Evolutionary conservation across 176 grass and related monocot species (phyloP), one percentile per base, ranked within the genome.

Genomic region (Aegilops umbellulata): DNA sequence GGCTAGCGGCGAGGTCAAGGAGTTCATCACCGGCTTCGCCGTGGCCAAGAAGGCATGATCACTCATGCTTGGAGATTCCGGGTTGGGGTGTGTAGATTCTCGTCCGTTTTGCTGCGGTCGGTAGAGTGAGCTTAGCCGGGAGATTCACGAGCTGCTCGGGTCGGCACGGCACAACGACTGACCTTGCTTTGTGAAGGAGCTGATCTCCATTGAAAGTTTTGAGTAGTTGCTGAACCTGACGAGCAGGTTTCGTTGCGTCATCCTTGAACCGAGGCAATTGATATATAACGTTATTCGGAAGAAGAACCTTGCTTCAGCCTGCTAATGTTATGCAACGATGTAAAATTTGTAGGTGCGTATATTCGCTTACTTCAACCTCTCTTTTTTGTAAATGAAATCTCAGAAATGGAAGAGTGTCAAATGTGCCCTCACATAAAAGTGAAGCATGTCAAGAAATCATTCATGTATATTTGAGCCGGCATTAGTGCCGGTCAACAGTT

Each of bases 11-110:
- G 94, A 97, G 63, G 90, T 87, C 84, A 93, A 74, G 83, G 90
- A 99, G 27, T 88, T 97, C 77, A 94, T 99, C 62, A 71, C 82
- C 10, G 87, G 89, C 10, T 94, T 91, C 41, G 74, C 74, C 44
- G 68, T 85, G 1, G 85, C 49, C 41, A 82, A 75, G 41, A 90
- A 90, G 83, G 90, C 70, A 26, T 97, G 73, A 90, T 38, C 69
- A 0, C 58, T 42, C 67, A 38, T 15, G 72, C 2, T 14, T 14
- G 57, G 49, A 25, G 11, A 51, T 24, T 76, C 55, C 55, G 60
- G 61, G 61, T 19, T 53, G 49, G 49, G 34, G 30, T 46, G 29
- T 75, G 83, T 27, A 67, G 29, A 27, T 80, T 84, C 74, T 51
- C 16, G 12, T 46, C 42, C 42, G 31, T 60, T 81, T 60, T 76